These are phyloP conservation scores for Cynanchum wilfordii DNA, from an alignment of 257 asterid genomes.

Conservation along the genomic window DNA sequence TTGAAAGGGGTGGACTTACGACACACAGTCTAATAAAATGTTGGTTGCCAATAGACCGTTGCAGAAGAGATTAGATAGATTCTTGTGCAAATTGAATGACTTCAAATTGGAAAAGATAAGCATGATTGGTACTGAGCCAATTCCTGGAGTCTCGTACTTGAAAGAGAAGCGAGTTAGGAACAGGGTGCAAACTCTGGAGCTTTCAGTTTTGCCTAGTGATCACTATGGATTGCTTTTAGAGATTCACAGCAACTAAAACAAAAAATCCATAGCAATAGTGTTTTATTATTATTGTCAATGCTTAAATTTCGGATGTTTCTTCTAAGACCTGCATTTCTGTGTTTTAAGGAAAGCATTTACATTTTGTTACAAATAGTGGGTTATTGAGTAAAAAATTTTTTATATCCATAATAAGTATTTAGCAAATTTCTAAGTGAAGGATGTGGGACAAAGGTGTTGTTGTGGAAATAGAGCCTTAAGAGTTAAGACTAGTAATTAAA, in stretches of 20 bases:
- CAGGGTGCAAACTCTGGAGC: slow-evolving; percentile 4
- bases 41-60: slow-evolving; percentile 3
- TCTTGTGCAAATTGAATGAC: slow-evolving; percentile 5
- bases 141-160: slow-evolving; percentile 11
- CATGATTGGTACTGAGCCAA: slow-evolving; percentile 4
- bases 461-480: no score
- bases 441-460: no score
- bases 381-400: no score
- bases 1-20: slow-evolving; percentile 10
- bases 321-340: no score
- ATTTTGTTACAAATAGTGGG: no score
- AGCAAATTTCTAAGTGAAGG: no score
- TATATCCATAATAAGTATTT: no score
- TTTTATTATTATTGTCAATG: no score
- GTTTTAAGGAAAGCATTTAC: no score
- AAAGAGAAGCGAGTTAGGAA: slow-evolving; percentile 11
- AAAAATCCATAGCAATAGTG: no score
- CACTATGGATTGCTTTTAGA: slow-evolving; percentile 11
- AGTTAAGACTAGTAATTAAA: no score
- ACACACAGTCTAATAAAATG: slow-evolving; percentile 7
- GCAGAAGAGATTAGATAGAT: slow-evolving; percentile 10
- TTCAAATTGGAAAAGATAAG: neutral
- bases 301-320: no score
- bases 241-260: neutral
- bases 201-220: slow-evolving; percentile 11